phyloP scores from a whole-genome alignment of 2,329 filamentous ascomycete species.

The Lasiodiplodia theobromae region DNA sequence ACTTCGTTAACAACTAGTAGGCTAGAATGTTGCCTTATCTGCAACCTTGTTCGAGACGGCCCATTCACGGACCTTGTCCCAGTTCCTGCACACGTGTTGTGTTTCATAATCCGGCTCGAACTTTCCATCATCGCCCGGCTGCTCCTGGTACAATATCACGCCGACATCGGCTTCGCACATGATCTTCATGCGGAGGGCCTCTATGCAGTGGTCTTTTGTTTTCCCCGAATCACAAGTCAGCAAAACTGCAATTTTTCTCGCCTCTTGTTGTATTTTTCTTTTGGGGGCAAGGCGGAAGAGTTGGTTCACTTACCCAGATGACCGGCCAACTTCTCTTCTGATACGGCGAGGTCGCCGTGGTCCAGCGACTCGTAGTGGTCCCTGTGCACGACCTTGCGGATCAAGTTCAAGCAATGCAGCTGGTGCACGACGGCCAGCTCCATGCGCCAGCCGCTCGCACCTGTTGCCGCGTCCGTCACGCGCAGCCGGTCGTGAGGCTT shows the following conservation, averaged over 20 bases:
- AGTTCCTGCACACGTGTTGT: conserved; percentile 44
- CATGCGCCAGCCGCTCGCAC: conserved; percentile 45
- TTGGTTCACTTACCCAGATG: conserved; percentile 10
- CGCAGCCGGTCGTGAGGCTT: conserved; percentile 61
- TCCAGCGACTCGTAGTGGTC: conserved; percentile 41
- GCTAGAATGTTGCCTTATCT: conserved; percentile 28
- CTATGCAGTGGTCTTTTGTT: conserved; percentile 43
- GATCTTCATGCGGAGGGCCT: conserved; percentile 46
- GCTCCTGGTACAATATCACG: conserved; percentile 38
- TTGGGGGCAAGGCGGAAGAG: neutral
- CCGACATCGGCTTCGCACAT: conserved; percentile 46
- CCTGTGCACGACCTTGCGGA: conserved; percentile 44
- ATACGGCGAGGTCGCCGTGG: conserved; percentile 38
- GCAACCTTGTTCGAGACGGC: conserved; percentile 44
- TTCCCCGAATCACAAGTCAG: neutral
- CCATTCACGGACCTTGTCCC: conserved; percentile 44
- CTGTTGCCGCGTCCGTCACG: conserved; percentile 63
- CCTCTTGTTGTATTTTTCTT: too few relatives aligned
- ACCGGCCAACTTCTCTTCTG: conserved; percentile 29
- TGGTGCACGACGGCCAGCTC: conserved; percentile 39
- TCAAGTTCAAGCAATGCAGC: conserved; percentile 46
- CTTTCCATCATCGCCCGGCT: conserved; percentile 34
- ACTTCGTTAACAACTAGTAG: neutral
- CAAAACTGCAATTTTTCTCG: neutral
- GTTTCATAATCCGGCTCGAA: conserved; percentile 42